phyloP scores from a whole-genome alignment of 2,329 filamentous ascomycete species.

The Pseudocercospora fuligena region DNA sequence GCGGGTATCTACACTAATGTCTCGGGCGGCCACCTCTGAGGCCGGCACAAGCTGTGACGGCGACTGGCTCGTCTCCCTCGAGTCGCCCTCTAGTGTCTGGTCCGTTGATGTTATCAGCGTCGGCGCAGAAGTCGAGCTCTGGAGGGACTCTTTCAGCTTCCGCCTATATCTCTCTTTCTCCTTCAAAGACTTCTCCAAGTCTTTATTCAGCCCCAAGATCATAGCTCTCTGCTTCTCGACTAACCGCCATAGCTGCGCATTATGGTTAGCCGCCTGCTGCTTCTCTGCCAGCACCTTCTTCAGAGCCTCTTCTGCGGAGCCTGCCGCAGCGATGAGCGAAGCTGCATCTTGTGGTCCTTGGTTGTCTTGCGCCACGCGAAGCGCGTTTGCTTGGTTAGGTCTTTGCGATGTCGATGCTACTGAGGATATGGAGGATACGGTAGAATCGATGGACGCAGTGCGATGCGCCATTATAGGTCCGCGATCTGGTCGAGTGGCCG shows the following conservation, averaged over 20 bases:
- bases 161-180: conserved; percentile 94
- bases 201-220: conserved; percentile 92
- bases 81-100: conserved; percentile 23
- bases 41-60: conserved; percentile 27
- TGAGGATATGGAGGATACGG: conserved; percentile 68
- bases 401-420: conserved; percentile 39
- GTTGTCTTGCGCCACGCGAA: conserved; percentile 60
- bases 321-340: conserved; percentile 79
- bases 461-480: conserved; percentile 49
- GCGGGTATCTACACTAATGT: conserved; percentile 35
- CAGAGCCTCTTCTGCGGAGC: conserved; percentile 87
- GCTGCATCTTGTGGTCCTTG: conserved; percentile 75
- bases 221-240: conserved; percentile 96
- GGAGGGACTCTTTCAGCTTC: conserved; percentile 78
- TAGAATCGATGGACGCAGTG: conserved; percentile 90
- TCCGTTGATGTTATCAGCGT: conserved; percentile 29
- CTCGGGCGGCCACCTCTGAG: conserved; percentile 25
- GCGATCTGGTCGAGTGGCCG: conserved; percentile 9
- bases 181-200: conserved; percentile 85
- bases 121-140: conserved; percentile 46
- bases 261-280: conserved; percentile 83
- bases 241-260: conserved; percentile 89
- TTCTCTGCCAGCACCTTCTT: conserved; percentile 90
- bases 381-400: conserved; percentile 33
- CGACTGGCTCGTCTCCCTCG: conserved; percentile 37